phyloP scores from a whole-genome alignment of 2,329 filamentous ascomycete genomes.

The Colletotrichum cereale region DNA sequence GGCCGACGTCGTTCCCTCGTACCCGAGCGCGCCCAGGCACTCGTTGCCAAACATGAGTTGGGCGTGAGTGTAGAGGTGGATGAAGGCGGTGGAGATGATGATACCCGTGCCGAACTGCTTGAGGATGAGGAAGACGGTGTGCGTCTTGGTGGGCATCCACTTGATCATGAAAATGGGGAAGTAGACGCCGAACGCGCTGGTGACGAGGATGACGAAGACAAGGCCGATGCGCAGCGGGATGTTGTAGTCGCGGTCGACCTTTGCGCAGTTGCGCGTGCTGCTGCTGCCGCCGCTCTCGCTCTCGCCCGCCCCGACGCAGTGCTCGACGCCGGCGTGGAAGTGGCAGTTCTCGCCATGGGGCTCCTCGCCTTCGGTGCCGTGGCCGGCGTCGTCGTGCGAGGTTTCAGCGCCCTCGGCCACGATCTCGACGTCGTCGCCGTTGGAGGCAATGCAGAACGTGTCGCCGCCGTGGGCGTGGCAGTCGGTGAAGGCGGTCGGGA shows the following conservation, averaged over 20 bases:
- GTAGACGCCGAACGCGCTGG: slow-evolving; percentile 68
- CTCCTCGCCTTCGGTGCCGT: slow-evolving; percentile 42
- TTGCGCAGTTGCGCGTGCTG: slow-evolving; percentile 57
- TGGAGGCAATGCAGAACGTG: slow-evolving; percentile 72
- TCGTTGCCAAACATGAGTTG: slow-evolving; percentile 78
- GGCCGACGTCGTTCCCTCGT: slow-evolving; percentile 77
- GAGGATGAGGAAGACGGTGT: slow-evolving; percentile 69
- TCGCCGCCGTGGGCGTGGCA: slow-evolving; percentile 72
- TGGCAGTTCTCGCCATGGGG: slow-evolving; percentile 69
- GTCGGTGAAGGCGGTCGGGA: slow-evolving; percentile 72
- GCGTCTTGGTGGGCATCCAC: slow-evolving; percentile 64
- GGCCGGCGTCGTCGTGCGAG: slow-evolving; percentile 34
- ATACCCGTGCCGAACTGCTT: slow-evolving; percentile 83
- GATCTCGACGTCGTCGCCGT: slow-evolving; percentile 72
- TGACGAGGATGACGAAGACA: slow-evolving; percentile 77
- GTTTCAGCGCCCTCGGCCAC: slow-evolving; percentile 52
- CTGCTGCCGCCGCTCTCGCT: slow-evolving; percentile 51
- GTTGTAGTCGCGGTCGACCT: slow-evolving; percentile 69
- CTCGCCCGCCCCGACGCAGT: slow-evolving; percentile 48
- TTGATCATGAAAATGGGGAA: slow-evolving; percentile 72
- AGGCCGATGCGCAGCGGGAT: slow-evolving; percentile 77
- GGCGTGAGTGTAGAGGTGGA: slow-evolving; percentile 80
- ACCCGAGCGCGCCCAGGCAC: slow-evolving; percentile 74
- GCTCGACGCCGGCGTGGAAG: slow-evolving; percentile 82
- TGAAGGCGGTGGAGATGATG: slow-evolving; percentile 78